Percentiles rank a stretch among this genome's conserved stretches.
These are phyloP conservation scores for Podosphaera fusca DNA, from an alignment of 2,329 filamentous ascomycete genomes.

Conservation along the genomic window DNA sequence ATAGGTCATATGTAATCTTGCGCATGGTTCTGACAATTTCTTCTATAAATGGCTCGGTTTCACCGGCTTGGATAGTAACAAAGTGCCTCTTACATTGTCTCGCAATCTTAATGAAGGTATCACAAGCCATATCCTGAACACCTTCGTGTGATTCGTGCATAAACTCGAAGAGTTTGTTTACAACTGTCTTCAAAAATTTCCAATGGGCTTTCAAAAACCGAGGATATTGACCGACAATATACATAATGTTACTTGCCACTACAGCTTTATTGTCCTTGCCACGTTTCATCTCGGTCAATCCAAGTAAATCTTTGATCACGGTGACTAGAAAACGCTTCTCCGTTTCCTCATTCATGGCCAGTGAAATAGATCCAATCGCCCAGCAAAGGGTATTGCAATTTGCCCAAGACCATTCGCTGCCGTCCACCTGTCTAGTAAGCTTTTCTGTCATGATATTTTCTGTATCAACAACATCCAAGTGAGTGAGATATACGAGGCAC, in stretches of 20 bases:
- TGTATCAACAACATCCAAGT: conserved; percentile 90
- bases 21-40: conserved; percentile 92
- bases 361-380: conserved; percentile 95
- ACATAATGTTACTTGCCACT: conserved; percentile 99
- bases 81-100: conserved; percentile 96
- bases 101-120: conserved; percentile 99
- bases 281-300: conserved; percentile 95
- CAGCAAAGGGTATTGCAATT: conserved; percentile 99
- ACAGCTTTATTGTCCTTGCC: conserved; percentile 99
- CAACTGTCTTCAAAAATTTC: conserved; percentile 99
- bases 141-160: conserved; percentile 99
- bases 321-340: conserved; percentile 97
- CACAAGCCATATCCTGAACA: conserved; percentile 98
- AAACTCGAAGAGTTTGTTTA: conserved; percentile 98
- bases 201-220: conserved; percentile 97
- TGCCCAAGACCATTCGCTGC: conserved; percentile 93
- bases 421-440: conserved; percentile 82
- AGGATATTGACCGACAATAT: conserved; percentile 96
- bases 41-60: conserved; percentile 90
- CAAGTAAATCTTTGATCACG: conserved; percentile 93
- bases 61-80: conserved; percentile 81
- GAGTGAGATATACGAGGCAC: conserved; percentile 88
- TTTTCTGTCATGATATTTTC: conserved; percentile 99
- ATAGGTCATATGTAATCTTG: conserved; percentile 86
- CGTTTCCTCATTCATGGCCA: conserved; percentile 98